Base-by-base conservation (phyloP, 2,329 filamentous ascomycete genomes). In the Xylariales sp. region DNA sequence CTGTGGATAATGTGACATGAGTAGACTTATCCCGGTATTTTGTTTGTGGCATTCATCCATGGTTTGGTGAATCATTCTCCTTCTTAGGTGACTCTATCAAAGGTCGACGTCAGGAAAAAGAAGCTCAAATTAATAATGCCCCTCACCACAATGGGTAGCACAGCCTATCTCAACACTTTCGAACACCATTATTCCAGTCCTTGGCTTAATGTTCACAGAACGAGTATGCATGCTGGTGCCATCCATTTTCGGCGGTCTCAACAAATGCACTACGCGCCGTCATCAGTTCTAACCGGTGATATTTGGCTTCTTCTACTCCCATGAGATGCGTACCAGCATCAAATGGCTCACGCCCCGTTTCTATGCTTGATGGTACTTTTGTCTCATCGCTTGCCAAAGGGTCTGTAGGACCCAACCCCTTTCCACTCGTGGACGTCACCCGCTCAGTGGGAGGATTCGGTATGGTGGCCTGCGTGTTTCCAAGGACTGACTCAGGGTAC, bases 161-260 rank as follows among this genome's bases (percentile, higher is more conserved):
- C n/a, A n/a, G n/a, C n/a, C n/a, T n/a, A n/a, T n/a, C n/a, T n/a
- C n/a, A n/a, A n/a, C n/a, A n/a, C n/a, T n/a, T n/a, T n/a, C n/a
- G n/a, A n/a, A n/a, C n/a, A n/a, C n/a, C n/a, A n/a, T n/a, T n/a
- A n/a, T n/a, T n/a, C n/a, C n/a, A n/a, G n/a, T n/a, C n/a, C n/a
- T n/a, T 31, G 29, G 14, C 12, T 20, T 24, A 34, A 23, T 34
- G 32, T 23, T 34, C 32, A 16, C 32, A 34, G 20, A 34, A 34
- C 12, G 18, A 23, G 17, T 34, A 23, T 8, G 18, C 25, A 7
- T 34, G 12, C n/a, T 21, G 12, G 7, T 23, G 32, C 32, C 32
- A 34, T 23, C 14, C 17, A 24, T 10, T 10, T 12, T 23, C 2
- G 7, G 7, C 6, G 13, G 32, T 23, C n/a, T 34, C 19, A 14